Conservation (phyloP, 2,329 filamentous ascomycete genomes). For the Fusarium guadeloupense region DNA sequence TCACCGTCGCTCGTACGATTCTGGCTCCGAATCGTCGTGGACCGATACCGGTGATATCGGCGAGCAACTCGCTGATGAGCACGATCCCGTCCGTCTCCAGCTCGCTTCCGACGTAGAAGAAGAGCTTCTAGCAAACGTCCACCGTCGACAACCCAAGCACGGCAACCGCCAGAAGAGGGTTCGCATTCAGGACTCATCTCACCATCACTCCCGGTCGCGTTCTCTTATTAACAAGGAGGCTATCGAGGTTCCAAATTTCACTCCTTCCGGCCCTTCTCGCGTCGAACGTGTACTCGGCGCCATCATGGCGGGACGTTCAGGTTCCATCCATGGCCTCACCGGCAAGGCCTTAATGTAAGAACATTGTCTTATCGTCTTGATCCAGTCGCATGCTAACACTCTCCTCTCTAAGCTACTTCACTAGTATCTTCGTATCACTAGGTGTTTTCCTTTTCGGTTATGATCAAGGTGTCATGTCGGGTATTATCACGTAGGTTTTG, state of each 20-base stretch:
- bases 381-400: constrained; percentile 27
- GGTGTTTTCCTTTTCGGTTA: constrained; percentile 91
- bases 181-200: constrained; percentile 67
- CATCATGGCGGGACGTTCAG: constrained; percentile 86
- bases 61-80: constrained; percentile 85
- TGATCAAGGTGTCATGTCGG: constrained; percentile 90
- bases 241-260: constrained; percentile 80
- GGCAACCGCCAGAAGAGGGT: constrained; percentile 66
- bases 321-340: constrained; percentile 88
- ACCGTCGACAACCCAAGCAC: constrained; percentile 56
- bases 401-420: constrained; percentile 77
- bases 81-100: constrained; percentile 79
- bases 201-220: constrained; percentile 51
- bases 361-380: neutral
- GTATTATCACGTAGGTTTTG: constrained; percentile 68
- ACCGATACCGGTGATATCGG: constrained; percentile 95
- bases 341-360: constrained; percentile 91
- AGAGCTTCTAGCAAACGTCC: constrained; percentile 63
- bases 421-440: constrained; percentile 87
- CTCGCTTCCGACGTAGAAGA: constrained; percentile 73
- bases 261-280: constrained; percentile 69
- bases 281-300: constrained; percentile 76
- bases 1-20: constrained; percentile 51
- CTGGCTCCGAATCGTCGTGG: constrained; percentile 79
- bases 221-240: constrained; percentile 73